These are phyloP conservation scores for Citrus medica DNA, from an alignment of 345 rosid genomes.

Conservation along the genomic window DNA sequence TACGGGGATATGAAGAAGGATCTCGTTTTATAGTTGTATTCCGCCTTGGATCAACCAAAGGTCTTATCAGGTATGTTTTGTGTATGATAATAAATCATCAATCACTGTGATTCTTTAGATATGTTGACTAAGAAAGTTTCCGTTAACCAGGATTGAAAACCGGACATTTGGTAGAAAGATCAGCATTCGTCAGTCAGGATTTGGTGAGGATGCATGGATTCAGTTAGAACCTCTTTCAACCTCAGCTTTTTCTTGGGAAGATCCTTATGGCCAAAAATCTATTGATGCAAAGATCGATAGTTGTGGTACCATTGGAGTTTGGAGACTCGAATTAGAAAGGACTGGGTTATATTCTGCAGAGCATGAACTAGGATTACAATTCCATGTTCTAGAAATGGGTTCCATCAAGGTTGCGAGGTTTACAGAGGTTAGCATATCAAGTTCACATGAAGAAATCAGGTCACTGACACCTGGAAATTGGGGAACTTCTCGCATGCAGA, in stretches of 20 bases:
- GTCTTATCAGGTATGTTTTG: constrained; percentile 75
- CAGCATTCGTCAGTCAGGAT: constrained; percentile 86
- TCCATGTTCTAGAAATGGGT: constrained; percentile 66
- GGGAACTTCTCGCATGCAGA: constrained; percentile 42
- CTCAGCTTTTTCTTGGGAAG: constrained; percentile 83
- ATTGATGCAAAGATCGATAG: constrained; percentile 64
- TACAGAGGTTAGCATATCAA: constrained; percentile 37
- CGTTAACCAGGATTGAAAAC: constrained; percentile 77
- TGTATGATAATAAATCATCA: background rate
- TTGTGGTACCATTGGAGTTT: constrained; percentile 32
- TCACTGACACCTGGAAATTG: constrained; percentile 38
- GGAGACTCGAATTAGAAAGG: constrained; percentile 65
- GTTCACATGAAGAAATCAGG: constrained; percentile 37
- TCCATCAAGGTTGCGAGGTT: constrained; percentile 70
- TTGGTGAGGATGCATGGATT: constrained; percentile 75
- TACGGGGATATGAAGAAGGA: constrained; percentile 98
- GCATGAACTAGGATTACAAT: constrained; percentile 49
- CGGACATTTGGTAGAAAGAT: constrained; percentile 54
- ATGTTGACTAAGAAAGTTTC: constrained; percentile 8
- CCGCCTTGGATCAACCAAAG: constrained; percentile 73
- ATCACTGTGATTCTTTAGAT: background rate
- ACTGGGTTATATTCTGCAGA: constrained; percentile 42
- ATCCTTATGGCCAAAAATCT: constrained; percentile 85
- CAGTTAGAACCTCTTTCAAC: constrained; percentile 69
- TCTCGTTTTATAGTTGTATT: constrained; percentile 92